A percentile compares a stretch with the other conserved stretches of the same genome.
phyloP scores from a whole-genome alignment of 352 stramenopile genomes.

The Globisporangium echinulatum region DNA sequence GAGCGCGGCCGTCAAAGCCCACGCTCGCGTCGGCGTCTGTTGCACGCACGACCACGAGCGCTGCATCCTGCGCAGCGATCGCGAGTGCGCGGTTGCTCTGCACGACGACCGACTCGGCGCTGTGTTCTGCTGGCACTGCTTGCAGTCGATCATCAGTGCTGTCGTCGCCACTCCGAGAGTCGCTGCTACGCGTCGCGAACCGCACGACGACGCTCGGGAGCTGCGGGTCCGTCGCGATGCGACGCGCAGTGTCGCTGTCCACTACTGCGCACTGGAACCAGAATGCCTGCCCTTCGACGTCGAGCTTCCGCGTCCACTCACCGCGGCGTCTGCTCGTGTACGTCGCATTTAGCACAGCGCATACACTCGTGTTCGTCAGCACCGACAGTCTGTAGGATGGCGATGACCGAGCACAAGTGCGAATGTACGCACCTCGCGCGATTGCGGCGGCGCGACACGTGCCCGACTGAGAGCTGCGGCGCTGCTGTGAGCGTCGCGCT shows the following conservation, averaged over 20 bases:
- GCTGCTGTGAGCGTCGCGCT: slow-evolving; percentile 3
- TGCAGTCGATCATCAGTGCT: not conserved
- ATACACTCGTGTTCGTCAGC: too few species aligned
- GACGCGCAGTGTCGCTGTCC: not conserved
- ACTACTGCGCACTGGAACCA: slow-evolving; percentile 3
- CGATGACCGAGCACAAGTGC: too few species aligned
- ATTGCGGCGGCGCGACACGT: not conserved
- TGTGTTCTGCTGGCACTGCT: too few species aligned
- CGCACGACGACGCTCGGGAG: slow-evolving; percentile 3
- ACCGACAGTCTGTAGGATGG: too few species aligned
- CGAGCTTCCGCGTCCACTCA: slow-evolving; percentile 6
- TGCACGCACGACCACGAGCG: not conserved
- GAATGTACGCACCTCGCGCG: slow-evolving; percentile 1
- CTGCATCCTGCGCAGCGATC: not conserved
- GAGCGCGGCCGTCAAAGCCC: not conserved
- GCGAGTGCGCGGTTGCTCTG: not conserved
- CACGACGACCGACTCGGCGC: not conserved
- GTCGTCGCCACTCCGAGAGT: not conserved
- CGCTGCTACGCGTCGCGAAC: not conserved
- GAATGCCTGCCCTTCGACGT: not conserved
- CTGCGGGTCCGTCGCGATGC: not conserved
- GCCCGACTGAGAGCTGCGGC: not conserved
- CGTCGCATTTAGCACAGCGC: too few species aligned
- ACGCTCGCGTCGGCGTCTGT: not conserved
- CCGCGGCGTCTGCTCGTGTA: not conserved